A percentile compares a stretch with the other conserved stretches of the same genome.
Conservation (phyloP, 1,284 basidiomycete species). For the Cryptococcus sp. region DNA sequence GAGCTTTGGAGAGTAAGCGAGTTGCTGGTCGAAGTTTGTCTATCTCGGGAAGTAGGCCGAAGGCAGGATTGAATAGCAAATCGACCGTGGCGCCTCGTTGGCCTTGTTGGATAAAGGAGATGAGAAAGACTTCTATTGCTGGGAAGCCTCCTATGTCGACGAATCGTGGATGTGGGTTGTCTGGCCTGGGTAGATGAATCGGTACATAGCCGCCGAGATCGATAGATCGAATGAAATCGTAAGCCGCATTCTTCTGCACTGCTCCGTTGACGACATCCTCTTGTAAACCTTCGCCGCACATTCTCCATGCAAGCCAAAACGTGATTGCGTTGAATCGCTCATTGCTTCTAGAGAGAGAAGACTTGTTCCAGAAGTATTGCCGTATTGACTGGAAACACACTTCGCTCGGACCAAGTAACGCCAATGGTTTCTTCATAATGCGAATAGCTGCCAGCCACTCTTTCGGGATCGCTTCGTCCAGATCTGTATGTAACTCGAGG, state of each 20-base stretch:
- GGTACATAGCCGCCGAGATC: constrained; percentile 21
- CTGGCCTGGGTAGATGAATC: not conserved
- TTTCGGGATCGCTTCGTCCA: not conserved
- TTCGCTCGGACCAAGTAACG: constrained; percentile 11
- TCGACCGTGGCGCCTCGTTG: constrained; percentile 12
- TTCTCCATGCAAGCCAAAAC: constrained; percentile 10
- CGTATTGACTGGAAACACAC: constrained; percentile 10
- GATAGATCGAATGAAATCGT: constrained; percentile 14
- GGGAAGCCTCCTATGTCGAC: constrained; percentile 10
- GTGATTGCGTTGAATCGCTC: constrained; percentile 4
- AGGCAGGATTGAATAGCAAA: constrained; percentile 6
- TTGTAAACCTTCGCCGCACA: constrained; percentile 11
- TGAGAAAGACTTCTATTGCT: constrained; percentile 10
- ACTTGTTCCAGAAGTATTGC: constrained; percentile 20
- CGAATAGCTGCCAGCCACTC: not conserved
- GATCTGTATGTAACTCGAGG: constrained; percentile 1
- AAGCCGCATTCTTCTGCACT: not conserved
- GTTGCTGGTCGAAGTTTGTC: constrained; percentile 4
- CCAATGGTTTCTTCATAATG: constrained; percentile 1
- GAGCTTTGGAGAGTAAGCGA: not conserved
- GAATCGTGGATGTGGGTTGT: not conserved
- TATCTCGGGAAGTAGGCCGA: constrained; percentile 6
- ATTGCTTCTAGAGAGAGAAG: constrained; percentile 9
- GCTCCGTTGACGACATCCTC: not conserved
- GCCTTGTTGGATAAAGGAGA: constrained; percentile 12